Conservation (phyloP, 805 yeast genomes). For the Myxozyma monticola region DNA sequence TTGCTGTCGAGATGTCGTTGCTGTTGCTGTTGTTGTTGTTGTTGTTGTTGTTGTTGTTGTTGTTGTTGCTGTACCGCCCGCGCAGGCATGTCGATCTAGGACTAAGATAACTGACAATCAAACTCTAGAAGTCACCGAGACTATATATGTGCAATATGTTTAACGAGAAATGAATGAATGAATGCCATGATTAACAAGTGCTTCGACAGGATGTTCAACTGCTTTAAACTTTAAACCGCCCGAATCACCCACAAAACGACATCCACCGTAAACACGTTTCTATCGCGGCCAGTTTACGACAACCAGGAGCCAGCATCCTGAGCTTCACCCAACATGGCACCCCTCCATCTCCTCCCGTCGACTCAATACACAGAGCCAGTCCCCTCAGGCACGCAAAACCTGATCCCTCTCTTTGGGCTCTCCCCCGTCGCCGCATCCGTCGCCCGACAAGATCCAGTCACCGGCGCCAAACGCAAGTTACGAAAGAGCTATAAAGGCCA, state of each 20-base stretch:
- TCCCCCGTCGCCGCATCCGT: constrained; percentile 70
- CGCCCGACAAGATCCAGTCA: constrained; percentile 83
- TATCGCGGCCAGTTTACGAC: neutral
- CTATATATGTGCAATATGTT: neutral
- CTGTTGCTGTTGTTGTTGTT: no score
- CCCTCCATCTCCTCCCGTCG: constrained; percentile 24
- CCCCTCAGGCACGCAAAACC: constrained; percentile 65
- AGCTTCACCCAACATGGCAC: constrained; percentile 22
- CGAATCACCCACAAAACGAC: neutral
- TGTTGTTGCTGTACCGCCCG: no score
- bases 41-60: no score
- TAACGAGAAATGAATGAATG: neutral
- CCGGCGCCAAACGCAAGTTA: constrained; percentile 86
- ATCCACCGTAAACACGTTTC: no score
- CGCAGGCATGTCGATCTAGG: no score
- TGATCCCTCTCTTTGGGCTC: constrained; percentile 68
- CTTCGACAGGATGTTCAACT: no score
- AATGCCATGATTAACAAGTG: no score
- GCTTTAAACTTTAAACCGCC: no score
- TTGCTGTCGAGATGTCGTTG: no score
- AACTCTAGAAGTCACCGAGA: no score
- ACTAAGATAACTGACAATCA: no score
- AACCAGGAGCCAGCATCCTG: neutral
- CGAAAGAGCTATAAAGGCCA: constrained; percentile 95
- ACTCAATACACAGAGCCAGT: constrained; percentile 18